These are phyloP conservation scores for Kodamaea fukazawae DNA, from an alignment of 805 yeast genomes.

Conservation along the genomic window DNA sequence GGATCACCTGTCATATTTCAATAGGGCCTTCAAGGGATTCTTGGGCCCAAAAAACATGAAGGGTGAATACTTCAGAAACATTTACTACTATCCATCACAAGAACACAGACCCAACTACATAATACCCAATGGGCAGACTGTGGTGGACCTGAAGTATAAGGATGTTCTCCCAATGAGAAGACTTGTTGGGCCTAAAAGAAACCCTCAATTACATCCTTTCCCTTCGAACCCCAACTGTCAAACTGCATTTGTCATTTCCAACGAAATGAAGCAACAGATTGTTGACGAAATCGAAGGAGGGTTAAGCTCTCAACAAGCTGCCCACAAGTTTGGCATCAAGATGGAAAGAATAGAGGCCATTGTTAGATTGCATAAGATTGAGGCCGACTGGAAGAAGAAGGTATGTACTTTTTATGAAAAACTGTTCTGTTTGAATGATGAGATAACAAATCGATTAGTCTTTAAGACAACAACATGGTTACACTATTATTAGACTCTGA, in stretches of 20 bases:
- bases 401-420: conserved; percentile 47
- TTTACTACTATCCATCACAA: conserved; percentile 64
- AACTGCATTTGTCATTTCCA: conserved; percentile 61
- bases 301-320: conserved; percentile 65
- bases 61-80: conserved; percentile 78
- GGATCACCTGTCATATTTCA: conserved; percentile 51
- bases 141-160: conserved; percentile 19
- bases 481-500: conserved; percentile 26
- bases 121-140: conserved; percentile 48
- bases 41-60: conserved; percentile 81
- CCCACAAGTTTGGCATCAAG: conserved; percentile 74
- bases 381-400: conserved; percentile 55
- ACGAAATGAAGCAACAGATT: conserved; percentile 58
- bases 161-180: conserved; percentile 15
- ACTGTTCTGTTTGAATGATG: conserved; percentile 39
- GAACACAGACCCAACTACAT: conserved; percentile 73
- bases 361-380: conserved; percentile 62
- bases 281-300: conserved; percentile 55
- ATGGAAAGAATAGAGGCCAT: conserved; percentile 90
- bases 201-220: conserved; percentile 66
- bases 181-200: conserved; percentile 14
- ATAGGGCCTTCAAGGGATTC: conserved; percentile 65
- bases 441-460: conserved; percentile 68
- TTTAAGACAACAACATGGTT: conserved; percentile 68
- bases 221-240: conserved; percentile 69